Percentiles rank a stretch among this genome's conserved stretches.
phyloP scores from a whole-genome alignment of 192 early-diverging fungal genomes.

The Jimgerdemannia flammicorona region DNA sequence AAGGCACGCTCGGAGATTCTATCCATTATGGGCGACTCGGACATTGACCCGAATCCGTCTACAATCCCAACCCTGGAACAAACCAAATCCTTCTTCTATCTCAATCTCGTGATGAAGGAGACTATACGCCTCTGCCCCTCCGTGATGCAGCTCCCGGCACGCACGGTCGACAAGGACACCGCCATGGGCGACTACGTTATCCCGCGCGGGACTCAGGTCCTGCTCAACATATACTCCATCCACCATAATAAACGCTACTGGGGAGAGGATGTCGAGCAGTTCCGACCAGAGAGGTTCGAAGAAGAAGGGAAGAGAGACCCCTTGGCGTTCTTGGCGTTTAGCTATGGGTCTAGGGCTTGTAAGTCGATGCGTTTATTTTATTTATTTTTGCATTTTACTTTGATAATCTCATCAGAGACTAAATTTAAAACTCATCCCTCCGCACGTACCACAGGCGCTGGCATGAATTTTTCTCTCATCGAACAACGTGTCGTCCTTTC shows the following conservation, averaged over 20 bases:
- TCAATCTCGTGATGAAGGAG: constrained; percentile 1
- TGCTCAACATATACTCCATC: constrained; percentile 41
- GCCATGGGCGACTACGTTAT: constrained; percentile 32
- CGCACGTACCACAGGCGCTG: constrained; percentile 30
- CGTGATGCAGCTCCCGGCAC: neutral
- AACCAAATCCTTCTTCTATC: neutral
- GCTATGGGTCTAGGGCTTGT: neutral
- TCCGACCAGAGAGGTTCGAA: constrained; percentile 45
- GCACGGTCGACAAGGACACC: constrained; percentile 16
- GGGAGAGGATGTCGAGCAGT: constrained; percentile 36
- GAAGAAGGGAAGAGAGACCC: constrained; percentile 1
- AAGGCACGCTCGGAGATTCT: neutral
- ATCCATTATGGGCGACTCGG: neutral
- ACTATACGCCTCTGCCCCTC: constrained; percentile 11
- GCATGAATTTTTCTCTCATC: constrained; percentile 53
- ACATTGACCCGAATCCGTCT: neutral
- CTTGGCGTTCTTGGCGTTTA: neutral
- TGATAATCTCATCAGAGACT: too few relatives aligned
- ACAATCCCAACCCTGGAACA: constrained; percentile 8
- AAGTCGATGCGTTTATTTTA: neutral
- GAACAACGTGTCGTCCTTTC: constrained; percentile 55
- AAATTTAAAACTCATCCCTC: neutral
- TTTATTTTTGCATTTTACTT: neutral
- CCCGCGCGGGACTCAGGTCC: constrained; percentile 38
- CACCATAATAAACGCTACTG: constrained; percentile 32